These are phyloP conservation scores for Fraxinus americana DNA, from an alignment of 257 asterid species.

Conservation along the genomic window DNA sequence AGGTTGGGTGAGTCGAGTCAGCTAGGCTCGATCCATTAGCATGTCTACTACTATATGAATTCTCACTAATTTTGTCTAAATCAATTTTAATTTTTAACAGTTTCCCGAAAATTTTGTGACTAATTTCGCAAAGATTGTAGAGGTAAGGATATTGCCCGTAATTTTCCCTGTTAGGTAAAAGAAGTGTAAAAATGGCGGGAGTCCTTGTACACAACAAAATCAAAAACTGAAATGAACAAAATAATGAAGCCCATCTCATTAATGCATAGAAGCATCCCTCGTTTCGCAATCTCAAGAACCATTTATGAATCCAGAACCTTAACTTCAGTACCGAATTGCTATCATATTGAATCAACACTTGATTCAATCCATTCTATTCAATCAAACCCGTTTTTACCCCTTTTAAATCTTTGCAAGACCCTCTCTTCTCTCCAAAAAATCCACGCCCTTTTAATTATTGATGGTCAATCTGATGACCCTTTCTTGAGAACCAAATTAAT, in stretches of 20 bases:
- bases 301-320: constrained; percentile 26
- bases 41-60: no score
- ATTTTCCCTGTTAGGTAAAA: no score
- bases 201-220: no score
- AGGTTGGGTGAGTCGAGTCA: no score
- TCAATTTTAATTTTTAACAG: no score
- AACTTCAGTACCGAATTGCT: constrained; percentile 21
- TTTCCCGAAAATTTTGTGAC: no score
- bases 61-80: no score
- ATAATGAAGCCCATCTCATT: constrained; percentile 14
- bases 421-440: constrained; percentile 38
- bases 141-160: no score
- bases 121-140: no score
- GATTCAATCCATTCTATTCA: constrained; percentile 38
- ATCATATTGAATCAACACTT: constrained; percentile 28
- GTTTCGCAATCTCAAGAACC: constrained; percentile 19
- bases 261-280: constrained; percentile 18
- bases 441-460: constrained; percentile 53
- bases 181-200: no score
- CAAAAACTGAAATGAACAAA: no score
- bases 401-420: constrained; percentile 52
- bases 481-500: constrained; percentile 39
- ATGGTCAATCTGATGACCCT: constrained; percentile 40
- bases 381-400: constrained; percentile 40
- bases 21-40: no score